phyloP scores from a whole-genome alignment of 148 eudicot genomes.

The Camellia granthamiana region DNA sequence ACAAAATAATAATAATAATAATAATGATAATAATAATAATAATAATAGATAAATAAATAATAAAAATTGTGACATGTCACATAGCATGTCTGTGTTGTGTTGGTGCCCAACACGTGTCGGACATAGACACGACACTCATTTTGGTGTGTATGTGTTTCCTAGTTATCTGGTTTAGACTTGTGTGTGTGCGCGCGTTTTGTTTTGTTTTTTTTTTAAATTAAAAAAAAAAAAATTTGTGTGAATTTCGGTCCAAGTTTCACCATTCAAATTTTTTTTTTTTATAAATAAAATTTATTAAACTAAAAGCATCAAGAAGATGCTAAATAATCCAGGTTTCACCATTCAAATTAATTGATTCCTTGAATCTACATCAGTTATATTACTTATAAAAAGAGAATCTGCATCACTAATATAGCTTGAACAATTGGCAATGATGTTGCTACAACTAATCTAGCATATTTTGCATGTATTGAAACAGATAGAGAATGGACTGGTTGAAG shows the following conservation, averaged over 20 bases:
- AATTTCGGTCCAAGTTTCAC: too few species aligned
- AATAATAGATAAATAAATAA: too few species aligned
- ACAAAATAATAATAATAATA: too few species aligned
- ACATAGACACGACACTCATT: too few species aligned
- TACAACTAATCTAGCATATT: neutral
- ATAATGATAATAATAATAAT: too few species aligned
- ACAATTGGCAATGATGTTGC: neutral
- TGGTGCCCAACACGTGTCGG: too few species aligned
- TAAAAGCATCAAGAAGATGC: too few species aligned
- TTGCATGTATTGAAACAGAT: slow-evolving; percentile 46
- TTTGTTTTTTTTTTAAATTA: neutral
- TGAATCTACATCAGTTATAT: neutral
- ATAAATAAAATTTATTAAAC: too few species aligned
- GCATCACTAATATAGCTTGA: neutral
- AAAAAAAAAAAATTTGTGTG: neutral
- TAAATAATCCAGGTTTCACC: neutral
- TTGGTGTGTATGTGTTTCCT: too few species aligned
- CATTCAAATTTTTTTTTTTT: neutral
- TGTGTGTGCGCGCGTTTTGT: neutral
- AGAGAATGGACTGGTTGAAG: slow-evolving; percentile 98
- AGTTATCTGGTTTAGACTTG: neutral
- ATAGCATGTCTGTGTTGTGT: too few species aligned
- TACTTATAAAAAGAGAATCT: too few species aligned
- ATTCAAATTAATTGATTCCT: neutral
- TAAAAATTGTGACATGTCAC: too few species aligned